phyloP scores from a whole-genome alignment of 2,329 filamentous ascomycete species.

The Leptodontidium sp. region DNA sequence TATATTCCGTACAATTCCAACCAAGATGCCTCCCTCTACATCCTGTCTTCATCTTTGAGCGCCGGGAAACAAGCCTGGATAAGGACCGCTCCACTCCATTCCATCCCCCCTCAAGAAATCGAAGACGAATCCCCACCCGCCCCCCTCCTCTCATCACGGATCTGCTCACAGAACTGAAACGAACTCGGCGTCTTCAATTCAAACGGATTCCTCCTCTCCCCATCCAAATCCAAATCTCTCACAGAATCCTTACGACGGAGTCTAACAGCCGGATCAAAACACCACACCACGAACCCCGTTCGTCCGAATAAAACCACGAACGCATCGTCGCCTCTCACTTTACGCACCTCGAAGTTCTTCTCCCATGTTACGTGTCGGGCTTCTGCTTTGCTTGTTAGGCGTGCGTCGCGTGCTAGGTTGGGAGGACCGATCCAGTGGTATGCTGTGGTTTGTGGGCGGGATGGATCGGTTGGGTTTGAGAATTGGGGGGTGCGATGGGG shows the following conservation, averaged over 20 bases:
- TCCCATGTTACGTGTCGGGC: not conserved
- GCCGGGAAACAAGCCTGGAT: too few species aligned
- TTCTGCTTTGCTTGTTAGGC: not conserved
- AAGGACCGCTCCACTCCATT: not conserved
- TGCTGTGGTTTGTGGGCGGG: not conserved
- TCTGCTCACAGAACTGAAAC: not conserved
- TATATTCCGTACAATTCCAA: too few species aligned
- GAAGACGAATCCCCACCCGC: not conserved
- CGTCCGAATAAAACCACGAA: constrained; percentile 35
- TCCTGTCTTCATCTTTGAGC: too few species aligned
- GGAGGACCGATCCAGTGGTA: not conserved
- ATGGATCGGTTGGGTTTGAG: too few species aligned
- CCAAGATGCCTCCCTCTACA: too few species aligned
- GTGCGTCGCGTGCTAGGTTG: not conserved
- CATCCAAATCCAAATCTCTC: not conserved
- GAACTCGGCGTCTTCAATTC: not conserved
- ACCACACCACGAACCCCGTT: constrained; percentile 38
- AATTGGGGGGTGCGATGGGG: too few species aligned
- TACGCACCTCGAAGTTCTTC: not conserved
- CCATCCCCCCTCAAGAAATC: not conserved
- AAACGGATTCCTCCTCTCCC: not conserved
- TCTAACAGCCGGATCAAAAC: constrained; percentile 28
- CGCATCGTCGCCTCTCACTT: constrained; percentile 35
- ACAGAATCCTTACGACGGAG: constrained; percentile 13
- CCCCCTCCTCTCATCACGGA: not conserved